Conservation (phyloP, 2,329 filamentous ascomycete species). For the Passalora sequoiae region DNA sequence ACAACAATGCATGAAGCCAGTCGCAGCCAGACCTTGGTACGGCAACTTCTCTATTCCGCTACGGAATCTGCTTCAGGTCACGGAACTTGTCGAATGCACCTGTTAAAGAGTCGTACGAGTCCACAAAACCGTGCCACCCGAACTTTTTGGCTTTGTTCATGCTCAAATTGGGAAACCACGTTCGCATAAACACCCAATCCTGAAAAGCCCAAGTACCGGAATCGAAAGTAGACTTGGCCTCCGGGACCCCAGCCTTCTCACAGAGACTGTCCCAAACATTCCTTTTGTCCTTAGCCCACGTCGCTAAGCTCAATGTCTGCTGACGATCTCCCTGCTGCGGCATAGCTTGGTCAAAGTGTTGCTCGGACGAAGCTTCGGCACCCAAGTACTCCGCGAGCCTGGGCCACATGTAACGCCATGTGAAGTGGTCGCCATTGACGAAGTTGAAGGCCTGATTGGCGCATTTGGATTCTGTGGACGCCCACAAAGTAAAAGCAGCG, state of each 20-base stretch:
- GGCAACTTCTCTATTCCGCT: too few species aligned
- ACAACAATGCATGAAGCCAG: too few species aligned
- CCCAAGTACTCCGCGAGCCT: constrained; percentile 37
- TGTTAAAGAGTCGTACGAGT: constrained; percentile 37
- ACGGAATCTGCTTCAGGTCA: constrained; percentile 21
- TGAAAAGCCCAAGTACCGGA: constrained; percentile 45
- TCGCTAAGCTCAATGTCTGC: constrained; percentile 39
- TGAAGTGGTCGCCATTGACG: constrained; percentile 37
- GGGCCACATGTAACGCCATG: constrained; percentile 41
- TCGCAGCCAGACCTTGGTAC: too few species aligned
- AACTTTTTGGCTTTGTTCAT: constrained; percentile 46
- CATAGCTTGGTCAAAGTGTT: constrained; percentile 18
- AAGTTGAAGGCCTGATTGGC: constrained; percentile 42
- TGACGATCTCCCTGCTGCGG: constrained; percentile 31
- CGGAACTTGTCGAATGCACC: constrained; percentile 36
- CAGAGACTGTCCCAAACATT: constrained; percentile 40
- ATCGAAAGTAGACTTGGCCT: constrained; percentile 35
- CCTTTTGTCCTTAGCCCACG: constrained; percentile 37
- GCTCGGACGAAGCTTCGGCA: constrained; percentile 20
- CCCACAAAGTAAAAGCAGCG: constrained; percentile 38
- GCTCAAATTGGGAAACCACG: constrained; percentile 39
- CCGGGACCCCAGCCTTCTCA: constrained; percentile 35
- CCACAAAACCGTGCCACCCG: constrained; percentile 42
- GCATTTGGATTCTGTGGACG: constrained; percentile 28
- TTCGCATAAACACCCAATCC: constrained; percentile 41